Evolutionary conservation across 2,329 filamentous ascomycete genomes (phyloP).

Genomic region (Laburnicola sp.): DNA sequence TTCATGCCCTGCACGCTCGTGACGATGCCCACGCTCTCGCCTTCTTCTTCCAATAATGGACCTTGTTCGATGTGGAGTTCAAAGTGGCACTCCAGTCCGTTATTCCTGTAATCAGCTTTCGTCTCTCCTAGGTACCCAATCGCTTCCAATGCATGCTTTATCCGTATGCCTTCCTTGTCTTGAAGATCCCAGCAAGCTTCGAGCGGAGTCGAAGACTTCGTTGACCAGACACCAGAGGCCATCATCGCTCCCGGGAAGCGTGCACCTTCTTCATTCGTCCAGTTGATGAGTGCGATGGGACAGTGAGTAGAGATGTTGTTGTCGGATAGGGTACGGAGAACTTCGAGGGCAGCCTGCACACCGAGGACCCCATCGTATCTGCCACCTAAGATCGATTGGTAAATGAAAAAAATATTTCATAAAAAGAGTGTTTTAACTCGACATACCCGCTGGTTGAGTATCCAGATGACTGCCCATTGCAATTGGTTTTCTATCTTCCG

Average conservation of each 20-base stretch:
- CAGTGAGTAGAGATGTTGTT: conserved; percentile 52
- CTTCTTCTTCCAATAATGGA: conserved; percentile 66
- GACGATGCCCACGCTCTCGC: conserved; percentile 67
- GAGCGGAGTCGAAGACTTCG: conserved; percentile 52
- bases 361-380: conserved; percentile 77
- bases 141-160: conserved; percentile 33
- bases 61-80: conserved; percentile 85
- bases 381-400: conserved; percentile 51
- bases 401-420: too few relatives aligned
- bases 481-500: conserved; percentile 55
- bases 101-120: conserved; percentile 59
- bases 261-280: conserved; percentile 81
- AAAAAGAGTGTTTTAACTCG: background rate
- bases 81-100: conserved; percentile 72
- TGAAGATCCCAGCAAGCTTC: conserved; percentile 30
- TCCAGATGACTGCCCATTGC: conserved; percentile 55
- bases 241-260: conserved; percentile 75
- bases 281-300: conserved; percentile 72
- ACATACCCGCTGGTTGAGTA: conserved; percentile 50
- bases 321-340: conserved; percentile 44
- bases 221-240: conserved; percentile 70
- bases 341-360: conserved; percentile 60
- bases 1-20: conserved; percentile 72
- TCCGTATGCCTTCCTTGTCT: conserved; percentile 59
- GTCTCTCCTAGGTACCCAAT: conserved; percentile 43